Base-by-base conservation (phyloP, 2,329 filamentous ascomycete genomes). In the Lasiodiplodia sp. region DNA sequence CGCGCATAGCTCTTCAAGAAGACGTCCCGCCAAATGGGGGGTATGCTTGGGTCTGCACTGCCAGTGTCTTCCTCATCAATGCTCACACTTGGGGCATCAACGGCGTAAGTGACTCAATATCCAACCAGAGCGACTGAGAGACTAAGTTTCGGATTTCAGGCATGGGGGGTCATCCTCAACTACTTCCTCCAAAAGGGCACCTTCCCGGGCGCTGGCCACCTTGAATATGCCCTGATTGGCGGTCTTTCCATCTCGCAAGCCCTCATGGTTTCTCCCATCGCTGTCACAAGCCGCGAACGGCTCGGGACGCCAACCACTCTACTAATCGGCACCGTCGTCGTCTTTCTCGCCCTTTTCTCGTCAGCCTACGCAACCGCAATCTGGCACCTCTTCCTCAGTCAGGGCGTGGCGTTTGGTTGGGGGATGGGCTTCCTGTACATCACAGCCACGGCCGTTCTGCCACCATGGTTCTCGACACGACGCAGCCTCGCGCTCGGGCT, bases 401-500 rank as follows among this genome's bases (percentile, higher is more conserved):
- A 68, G 37, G 80, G 80, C 0, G 66, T 78, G 3, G 70, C 76
- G 5, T 77, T 79, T 23, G 80, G 80, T 0, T 66, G 75, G 7
- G 80, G 80, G 0, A 71, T 81, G 16, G 79, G 79, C 0, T 74
- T 77, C 12, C 72, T 80, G 23, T 80, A 77, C 65, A 75, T 80
- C 6, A 76, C 78, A 1, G 74, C 74, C 31, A 73, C 76, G 8
- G 73, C 74, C 0, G 73, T 82, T 8, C 66, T 79, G 1, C 74
- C 78, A 1, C 78, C 81, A 55, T 82, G 80, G 80, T 82, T 82
- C 70, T 65, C 70, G 11, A 75, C 71, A 16, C 72, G 71, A 21
- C 71, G 80, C 5, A 77, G 75, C 49, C 71, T 82, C 5, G 80
- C 79, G 11, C 76, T 75, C 7, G 80, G 80, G 2, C 73, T 82